Evolutionary conservation across 495 filamentous ascomycete species (phyloP).

Genomic region (Massariosphaeria phaeospora): DNA sequence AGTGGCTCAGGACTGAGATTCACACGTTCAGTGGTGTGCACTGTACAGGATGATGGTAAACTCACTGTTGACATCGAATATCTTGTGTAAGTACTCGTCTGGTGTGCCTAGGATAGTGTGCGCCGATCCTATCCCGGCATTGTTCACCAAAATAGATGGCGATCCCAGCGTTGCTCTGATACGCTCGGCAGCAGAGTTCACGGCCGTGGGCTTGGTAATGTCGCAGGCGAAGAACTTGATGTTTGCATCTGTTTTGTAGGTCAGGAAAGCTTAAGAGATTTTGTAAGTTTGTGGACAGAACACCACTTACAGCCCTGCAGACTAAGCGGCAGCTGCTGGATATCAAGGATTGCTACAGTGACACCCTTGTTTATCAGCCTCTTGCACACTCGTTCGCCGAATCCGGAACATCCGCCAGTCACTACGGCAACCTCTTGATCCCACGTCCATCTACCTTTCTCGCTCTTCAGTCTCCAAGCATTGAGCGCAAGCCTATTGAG

Average conservation of each 20-base stretch:
- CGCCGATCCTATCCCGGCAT: slow-evolving; percentile 58
- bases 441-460: slow-evolving; percentile 36
- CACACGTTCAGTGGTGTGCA: no score
- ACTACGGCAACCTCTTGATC: slow-evolving; percentile 53
- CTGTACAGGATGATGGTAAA: no score
- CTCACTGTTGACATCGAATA: slow-evolving; percentile 60
- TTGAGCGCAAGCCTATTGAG: slow-evolving; percentile 47
- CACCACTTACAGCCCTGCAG: slow-evolving; percentile 21
- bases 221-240: slow-evolving; percentile 49
- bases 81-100: slow-evolving; percentile 46
- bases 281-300: not conserved
- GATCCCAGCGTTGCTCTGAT: slow-evolving; percentile 42
- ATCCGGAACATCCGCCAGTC: slow-evolving; percentile 56
- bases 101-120: slow-evolving; percentile 48
- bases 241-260: slow-evolving; percentile 16
- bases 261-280: not conserved
- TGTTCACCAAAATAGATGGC: slow-evolving; percentile 57
- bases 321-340: slow-evolving; percentile 19
- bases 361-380: slow-evolving; percentile 46
- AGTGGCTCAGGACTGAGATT: slow-evolving; percentile 55
- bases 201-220: slow-evolving; percentile 47
- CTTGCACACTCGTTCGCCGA: slow-evolving; percentile 50
- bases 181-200: slow-evolving; percentile 43
- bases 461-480: slow-evolving; percentile 44
- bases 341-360: slow-evolving; percentile 46